phyloP scores from a whole-genome alignment of 495 filamentous ascomycete species.

The Hyaloscypha finlandica region DNA sequence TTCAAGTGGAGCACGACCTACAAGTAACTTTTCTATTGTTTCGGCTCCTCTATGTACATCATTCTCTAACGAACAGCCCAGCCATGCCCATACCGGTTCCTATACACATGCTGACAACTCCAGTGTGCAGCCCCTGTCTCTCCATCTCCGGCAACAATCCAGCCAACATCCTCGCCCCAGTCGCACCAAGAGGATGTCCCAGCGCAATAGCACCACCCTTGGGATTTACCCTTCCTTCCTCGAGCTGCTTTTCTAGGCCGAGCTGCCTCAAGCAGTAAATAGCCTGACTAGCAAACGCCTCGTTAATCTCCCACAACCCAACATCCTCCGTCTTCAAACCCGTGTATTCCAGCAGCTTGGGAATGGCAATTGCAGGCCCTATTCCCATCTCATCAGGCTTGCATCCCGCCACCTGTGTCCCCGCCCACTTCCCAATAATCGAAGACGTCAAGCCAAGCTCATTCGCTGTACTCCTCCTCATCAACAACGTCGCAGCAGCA shows the following conservation, averaged over 20 bases:
- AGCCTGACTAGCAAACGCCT: conserved; percentile 90
- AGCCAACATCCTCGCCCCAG: conserved; percentile 78
- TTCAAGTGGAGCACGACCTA: not conserved
- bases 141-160: conserved; percentile 71
- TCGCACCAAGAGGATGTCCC: conserved; percentile 91
- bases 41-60: conserved; percentile 22
- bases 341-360: conserved; percentile 68
- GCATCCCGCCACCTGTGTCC: conserved; percentile 71
- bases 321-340: conserved; percentile 70
- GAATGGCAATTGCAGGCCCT: conserved; percentile 83
- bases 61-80: conserved; percentile 81
- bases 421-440: conserved; percentile 81
- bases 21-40: not conserved
- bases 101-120: conserved; percentile 85
- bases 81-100: conserved; percentile 94
- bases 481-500: conserved; percentile 78
- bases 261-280: conserved; percentile 77
- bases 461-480: conserved; percentile 80
- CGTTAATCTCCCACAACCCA: conserved; percentile 93
- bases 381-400: conserved; percentile 92
- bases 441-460: conserved; percentile 65
- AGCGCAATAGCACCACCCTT: conserved; percentile 93
- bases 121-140: conserved; percentile 64
- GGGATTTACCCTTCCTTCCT: conserved; percentile 74
- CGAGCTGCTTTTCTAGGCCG: conserved; percentile 61